Evolutionary conservation across 2,329 filamentous ascomycete genomes (phyloP).

Genomic region (Sporothrix sp.): DNA sequence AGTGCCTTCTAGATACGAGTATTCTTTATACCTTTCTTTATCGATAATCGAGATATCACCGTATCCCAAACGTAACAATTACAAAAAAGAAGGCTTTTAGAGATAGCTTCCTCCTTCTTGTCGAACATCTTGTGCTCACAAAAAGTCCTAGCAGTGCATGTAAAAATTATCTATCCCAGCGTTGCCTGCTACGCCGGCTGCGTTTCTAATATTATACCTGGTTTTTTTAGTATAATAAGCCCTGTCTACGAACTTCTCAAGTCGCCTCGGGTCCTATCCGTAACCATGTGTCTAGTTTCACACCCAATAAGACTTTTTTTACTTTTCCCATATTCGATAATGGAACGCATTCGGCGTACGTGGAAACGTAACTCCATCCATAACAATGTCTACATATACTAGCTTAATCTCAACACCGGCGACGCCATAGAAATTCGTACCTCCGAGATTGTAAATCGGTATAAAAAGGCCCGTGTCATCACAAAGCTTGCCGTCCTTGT

Average conservation of each 20-base stretch:
- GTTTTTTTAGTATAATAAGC: not conserved
- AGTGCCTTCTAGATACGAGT: too few relatives aligned
- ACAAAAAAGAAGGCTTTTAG: too few relatives aligned
- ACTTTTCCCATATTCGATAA: constrained; percentile 42
- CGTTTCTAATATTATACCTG: not conserved
- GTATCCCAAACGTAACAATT: too few relatives aligned
- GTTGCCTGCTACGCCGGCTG: constrained; percentile 25
- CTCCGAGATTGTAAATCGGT: too few relatives aligned
- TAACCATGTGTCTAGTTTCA: not conserved
- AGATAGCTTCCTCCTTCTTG: too few relatives aligned
- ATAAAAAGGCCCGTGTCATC: too few relatives aligned
- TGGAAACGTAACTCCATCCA: constrained; percentile 18
- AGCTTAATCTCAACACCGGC: constrained; percentile 14
- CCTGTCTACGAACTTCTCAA: not conserved
- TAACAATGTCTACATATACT: constrained; percentile 18
- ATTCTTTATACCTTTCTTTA: too few relatives aligned
- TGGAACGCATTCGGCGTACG: constrained; percentile 20
- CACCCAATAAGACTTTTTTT: too few relatives aligned
- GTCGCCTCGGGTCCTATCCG: not conserved
- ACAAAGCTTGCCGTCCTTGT: too few relatives aligned
- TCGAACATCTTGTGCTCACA: too few relatives aligned
- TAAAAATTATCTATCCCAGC: constrained; percentile 47
- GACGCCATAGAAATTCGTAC: constrained; percentile 18
- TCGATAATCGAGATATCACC: too few relatives aligned
- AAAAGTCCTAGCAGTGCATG: too few relatives aligned